Conservation (phyloP, 805 yeast genomes). For the Lipomyces yamanashiensis region DNA sequence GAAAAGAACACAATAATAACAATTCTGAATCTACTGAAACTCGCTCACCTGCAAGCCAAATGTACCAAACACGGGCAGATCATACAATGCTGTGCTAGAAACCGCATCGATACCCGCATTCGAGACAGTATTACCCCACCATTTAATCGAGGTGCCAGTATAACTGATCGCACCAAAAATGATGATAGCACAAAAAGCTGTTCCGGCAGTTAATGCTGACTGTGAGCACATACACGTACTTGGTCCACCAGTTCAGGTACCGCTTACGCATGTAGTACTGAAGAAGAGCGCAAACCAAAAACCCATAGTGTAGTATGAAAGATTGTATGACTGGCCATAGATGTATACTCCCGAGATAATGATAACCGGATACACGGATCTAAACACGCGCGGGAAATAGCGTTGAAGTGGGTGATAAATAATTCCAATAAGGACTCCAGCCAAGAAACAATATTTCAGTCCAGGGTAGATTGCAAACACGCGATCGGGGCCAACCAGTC, state of each 20-base stretch:
- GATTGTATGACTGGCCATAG: constrained; percentile 25
- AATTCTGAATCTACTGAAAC: constrained; percentile 1
- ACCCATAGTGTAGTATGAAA: constrained; percentile 23
- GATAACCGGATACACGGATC: constrained; percentile 32
- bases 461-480: constrained; percentile 40
- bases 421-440: constrained; percentile 32
- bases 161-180: constrained; percentile 56
- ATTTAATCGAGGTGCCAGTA: constrained; percentile 42
- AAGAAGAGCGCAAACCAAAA: constrained; percentile 53
- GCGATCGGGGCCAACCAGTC: constrained; percentile 63
- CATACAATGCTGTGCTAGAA: constrained; percentile 13
- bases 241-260: constrained; percentile 73
- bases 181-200: constrained; percentile 64
- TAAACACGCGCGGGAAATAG: constrained; percentile 11
- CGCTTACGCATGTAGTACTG: constrained; percentile 59
- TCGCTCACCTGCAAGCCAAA: constrained; percentile 7
- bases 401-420: constrained; percentile 22
- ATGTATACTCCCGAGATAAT: constrained; percentile 36
- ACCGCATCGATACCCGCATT: constrained; percentile 22
- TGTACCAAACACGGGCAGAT: constrained; percentile 14
- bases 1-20: background rate
- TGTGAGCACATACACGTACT: constrained; percentile 68
- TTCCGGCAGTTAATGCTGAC: constrained; percentile 72
- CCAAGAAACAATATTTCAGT: constrained; percentile 34
- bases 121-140: constrained; percentile 62